phyloP scores from a whole-genome alignment of 176 grass and related monocot species.

The Leersia perrieri region DNA sequence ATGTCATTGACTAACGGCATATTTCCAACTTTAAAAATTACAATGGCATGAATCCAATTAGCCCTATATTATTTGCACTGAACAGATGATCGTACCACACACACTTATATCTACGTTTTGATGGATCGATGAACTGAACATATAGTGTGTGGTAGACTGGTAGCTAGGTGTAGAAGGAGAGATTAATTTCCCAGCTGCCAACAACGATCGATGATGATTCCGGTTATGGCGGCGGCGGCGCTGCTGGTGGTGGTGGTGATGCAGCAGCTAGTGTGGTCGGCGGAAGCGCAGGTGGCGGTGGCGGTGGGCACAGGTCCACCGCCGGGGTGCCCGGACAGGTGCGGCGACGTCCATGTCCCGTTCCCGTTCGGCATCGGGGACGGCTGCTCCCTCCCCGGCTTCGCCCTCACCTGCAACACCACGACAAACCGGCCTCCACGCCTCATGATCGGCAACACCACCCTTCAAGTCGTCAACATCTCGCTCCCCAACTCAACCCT shows the following conservation, averaged over 20 bases:
- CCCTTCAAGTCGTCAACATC: neutral
- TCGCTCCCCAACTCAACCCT: constrained; percentile 6
- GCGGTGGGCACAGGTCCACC: neutral
- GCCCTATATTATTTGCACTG: too few species aligned
- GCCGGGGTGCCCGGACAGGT: neutral
- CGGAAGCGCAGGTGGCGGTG: neutral
- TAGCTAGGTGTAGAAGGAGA: too few species aligned
- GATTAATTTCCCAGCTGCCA: too few species aligned
- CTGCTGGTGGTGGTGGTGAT: neutral
- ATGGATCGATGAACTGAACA: too few species aligned
- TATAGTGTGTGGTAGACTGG: too few species aligned
- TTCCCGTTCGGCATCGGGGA: constrained; percentile 3
- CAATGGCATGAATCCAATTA: too few species aligned
- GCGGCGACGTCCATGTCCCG: constrained; percentile 14
- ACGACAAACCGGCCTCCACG: neutral
- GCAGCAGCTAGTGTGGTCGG: neutral
- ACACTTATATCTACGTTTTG: too few species aligned
- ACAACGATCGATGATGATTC: too few species aligned
- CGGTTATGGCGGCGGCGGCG: neutral
- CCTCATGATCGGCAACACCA: constrained; percentile 13
- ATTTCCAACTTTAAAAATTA: too few species aligned
- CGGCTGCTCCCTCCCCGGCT: constrained; percentile 13
- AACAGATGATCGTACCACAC: too few species aligned
- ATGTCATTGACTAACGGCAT: too few species aligned
- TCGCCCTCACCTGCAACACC: constrained; percentile 24